These are phyloP conservation scores for Cercophora samala DNA, from an alignment of 495 filamentous ascomycete genomes.

Conservation along the genomic window DNA sequence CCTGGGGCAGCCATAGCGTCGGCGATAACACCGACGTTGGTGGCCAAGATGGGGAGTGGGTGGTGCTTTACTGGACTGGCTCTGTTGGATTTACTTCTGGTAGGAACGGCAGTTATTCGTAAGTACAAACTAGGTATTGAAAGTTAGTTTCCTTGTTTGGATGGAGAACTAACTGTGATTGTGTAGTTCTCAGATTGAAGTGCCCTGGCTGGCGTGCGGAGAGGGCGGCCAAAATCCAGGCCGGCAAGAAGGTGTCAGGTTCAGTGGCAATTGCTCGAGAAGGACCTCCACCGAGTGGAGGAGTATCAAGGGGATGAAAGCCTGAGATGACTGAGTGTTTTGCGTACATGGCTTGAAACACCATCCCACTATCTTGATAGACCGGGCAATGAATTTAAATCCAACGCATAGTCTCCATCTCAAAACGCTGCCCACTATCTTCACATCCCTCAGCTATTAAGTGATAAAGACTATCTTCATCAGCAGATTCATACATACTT, in stretches of 20 bases:
- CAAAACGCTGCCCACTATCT: no score
- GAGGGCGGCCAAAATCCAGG: slow-evolving; percentile 10
- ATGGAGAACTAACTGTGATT: not conserved
- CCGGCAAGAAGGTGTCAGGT: not conserved
- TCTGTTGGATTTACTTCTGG: slow-evolving; percentile 1
- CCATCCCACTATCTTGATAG: no score
- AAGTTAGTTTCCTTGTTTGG: no score
- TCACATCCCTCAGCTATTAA: no score
- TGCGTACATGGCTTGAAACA: no score
- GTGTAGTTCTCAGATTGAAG: slow-evolving; percentile 11
- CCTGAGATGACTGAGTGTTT: no score
- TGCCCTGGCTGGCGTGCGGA: slow-evolving; percentile 14
- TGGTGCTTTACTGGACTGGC: slow-evolving; percentile 19
- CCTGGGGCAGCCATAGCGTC: slow-evolving; percentile 15
- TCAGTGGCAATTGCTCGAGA: not conserved
- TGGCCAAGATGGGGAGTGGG: slow-evolving; percentile 15
- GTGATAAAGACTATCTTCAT: no score
- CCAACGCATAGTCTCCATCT: no score
- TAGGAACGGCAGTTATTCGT: slow-evolving; percentile 18
- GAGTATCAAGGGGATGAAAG: not conserved
- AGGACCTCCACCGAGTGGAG: not conserved
- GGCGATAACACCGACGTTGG: slow-evolving; percentile 11
- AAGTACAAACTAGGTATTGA: not conserved
- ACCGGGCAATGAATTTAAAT: no score
- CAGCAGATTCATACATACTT: no score